phyloP scores from a whole-genome alignment of 306 rosid genomes.

The Vicia faba region DNA sequence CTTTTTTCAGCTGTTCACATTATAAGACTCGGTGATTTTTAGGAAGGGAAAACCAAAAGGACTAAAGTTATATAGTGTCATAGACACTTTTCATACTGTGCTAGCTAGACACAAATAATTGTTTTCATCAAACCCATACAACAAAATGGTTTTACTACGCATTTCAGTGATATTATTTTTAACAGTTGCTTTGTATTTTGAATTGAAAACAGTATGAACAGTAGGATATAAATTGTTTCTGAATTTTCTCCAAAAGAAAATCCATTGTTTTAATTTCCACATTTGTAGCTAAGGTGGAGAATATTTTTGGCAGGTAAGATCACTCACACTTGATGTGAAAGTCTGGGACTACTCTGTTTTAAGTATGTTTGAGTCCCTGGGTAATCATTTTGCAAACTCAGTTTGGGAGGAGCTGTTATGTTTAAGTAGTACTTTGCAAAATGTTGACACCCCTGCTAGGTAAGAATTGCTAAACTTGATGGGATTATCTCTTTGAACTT shows the following conservation, averaged over 20 bases:
- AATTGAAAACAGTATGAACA: background rate
- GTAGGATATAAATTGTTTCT: background rate
- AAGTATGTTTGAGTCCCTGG: constrained; percentile 64
- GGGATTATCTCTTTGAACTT: constrained; percentile 17
- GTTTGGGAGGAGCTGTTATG: constrained; percentile 78
- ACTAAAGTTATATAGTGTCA: background rate
- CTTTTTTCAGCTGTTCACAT: background rate
- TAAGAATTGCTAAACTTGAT: constrained; percentile 42
- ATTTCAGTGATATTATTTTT: background rate
- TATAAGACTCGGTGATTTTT: constrained; percentile 5
- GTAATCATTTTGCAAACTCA: constrained; percentile 65
- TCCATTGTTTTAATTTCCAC: constrained; percentile 23
- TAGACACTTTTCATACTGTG: background rate
- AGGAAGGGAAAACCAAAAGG: constrained; percentile 12
- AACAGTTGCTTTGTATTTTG: background rate
- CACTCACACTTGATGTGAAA: constrained; percentile 85
- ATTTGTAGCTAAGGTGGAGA: constrained; percentile 37
- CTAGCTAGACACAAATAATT: background rate
- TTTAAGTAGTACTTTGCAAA: constrained; percentile 43
- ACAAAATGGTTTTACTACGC: background rate
- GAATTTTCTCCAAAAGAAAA: background rate
- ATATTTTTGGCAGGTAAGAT: constrained; percentile 64
- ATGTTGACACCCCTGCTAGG: constrained; percentile 47
- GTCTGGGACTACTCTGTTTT: constrained; percentile 73
- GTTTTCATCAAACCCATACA: background rate